These are phyloP conservation scores for Mimosa pudica DNA, from an alignment of 306 rosid genomes.

Conservation along the genomic window DNA sequence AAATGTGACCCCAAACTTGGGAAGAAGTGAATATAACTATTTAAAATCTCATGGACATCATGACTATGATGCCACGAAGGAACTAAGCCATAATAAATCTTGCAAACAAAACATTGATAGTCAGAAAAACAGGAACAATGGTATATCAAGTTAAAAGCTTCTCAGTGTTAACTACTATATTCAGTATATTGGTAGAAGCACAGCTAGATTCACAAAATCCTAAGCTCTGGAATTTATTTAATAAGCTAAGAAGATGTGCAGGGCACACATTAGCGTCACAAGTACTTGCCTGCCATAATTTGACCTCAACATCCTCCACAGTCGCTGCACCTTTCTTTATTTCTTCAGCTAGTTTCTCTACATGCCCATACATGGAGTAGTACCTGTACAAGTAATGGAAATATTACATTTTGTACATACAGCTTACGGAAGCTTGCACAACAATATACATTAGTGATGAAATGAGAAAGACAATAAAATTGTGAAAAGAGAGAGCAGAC, in stretches of 20 bases:
- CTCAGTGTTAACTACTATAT: background rate
- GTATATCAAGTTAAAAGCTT: background rate
- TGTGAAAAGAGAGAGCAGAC: background rate
- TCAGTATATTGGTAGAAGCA: background rate
- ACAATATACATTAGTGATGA: background rate
- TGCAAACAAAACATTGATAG: background rate
- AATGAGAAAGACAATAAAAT: background rate
- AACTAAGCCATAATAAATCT: background rate
- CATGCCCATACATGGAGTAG: conserved; percentile 80
- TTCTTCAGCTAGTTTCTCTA: conserved; percentile 65
- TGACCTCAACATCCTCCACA: conserved; percentile 72
- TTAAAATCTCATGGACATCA: background rate
- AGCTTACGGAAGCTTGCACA: conserved; percentile 3
- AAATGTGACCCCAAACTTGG: background rate
- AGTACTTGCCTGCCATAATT: conserved; percentile 60
- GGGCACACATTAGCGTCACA: background rate
- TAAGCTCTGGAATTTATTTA: background rate
- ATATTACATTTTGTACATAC: background rate
- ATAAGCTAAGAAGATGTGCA: background rate
- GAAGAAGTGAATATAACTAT: background rate
- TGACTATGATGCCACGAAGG: conserved; percentile 1
- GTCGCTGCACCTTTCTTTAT: conserved; percentile 66
- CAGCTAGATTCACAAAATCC: background rate
- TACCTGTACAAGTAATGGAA: conserved; percentile 48
- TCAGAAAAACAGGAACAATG: background rate